Evolutionary conservation across 441 rosid species (phyloP).

Genomic region (Syzygium malaccense): DNA sequence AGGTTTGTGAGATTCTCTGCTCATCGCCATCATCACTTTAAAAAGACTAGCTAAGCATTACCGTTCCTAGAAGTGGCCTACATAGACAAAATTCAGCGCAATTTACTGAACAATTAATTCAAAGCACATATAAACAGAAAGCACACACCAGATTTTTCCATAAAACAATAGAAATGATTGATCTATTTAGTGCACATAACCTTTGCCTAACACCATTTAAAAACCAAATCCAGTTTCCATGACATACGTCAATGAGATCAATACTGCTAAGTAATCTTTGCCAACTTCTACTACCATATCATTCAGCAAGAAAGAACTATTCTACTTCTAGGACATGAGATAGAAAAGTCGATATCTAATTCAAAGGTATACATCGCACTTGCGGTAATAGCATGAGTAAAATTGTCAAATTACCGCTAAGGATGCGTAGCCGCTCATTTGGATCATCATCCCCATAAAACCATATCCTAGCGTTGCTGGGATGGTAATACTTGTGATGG

Average conservation of each 20-base stretch:
- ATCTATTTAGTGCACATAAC: background rate
- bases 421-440: slow-evolving; percentile 58
- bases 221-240: background rate
- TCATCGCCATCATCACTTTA: background rate
- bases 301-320: background rate
- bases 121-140: background rate
- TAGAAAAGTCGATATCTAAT: background rate
- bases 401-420: slow-evolving; percentile 50
- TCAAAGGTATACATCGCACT: background rate
- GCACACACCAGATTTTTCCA: background rate
- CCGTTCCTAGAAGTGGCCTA: background rate
- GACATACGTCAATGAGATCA: background rate
- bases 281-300: background rate
- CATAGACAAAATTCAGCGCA: background rate
- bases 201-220: background rate
- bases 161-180: background rate
- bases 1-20: background rate
- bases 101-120: background rate
- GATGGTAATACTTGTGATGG: slow-evolving; percentile 82
- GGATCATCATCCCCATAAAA: slow-evolving; percentile 96
- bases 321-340: background rate
- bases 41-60: background rate
- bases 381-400: background rate
- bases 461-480: slow-evolving; percentile 96
- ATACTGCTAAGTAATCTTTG: background rate